These are phyloP conservation scores for Coprinellus aureogranulatus DNA, from an alignment of 768 basidiomycete species.

Conservation along the genomic window DNA sequence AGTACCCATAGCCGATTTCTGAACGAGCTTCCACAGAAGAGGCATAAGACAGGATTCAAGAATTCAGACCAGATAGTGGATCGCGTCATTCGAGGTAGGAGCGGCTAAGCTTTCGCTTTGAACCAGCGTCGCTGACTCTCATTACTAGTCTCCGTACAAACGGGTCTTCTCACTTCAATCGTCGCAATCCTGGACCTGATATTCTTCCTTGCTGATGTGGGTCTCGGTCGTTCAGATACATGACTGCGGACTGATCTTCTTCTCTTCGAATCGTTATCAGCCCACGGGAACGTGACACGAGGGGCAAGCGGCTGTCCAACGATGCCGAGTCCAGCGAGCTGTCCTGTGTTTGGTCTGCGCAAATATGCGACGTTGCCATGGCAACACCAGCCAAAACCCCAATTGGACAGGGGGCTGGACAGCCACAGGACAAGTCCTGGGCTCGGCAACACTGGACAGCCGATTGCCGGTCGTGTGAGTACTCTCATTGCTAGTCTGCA, in stretches of 20 bases:
- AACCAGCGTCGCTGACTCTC: neutral
- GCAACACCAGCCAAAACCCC: too few species aligned
- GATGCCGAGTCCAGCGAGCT: too few species aligned
- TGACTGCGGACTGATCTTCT: neutral
- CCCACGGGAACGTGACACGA: constrained; percentile 16
- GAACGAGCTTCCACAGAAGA: constrained; percentile 13
- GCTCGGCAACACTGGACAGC: too few species aligned
- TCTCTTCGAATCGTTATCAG: neutral
- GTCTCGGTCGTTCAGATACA: too few species aligned
- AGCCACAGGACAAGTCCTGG: too few species aligned
- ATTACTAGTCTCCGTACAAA: constrained; percentile 21
- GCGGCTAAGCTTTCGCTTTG: neutral
- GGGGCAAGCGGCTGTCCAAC: too few species aligned
- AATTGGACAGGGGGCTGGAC: too few species aligned
- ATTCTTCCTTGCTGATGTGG: constrained; percentile 20
- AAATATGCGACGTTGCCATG: too few species aligned
- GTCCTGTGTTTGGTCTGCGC: too few species aligned
- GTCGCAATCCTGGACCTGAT: constrained; percentile 21
- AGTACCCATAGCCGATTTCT: too few species aligned
- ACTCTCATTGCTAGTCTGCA: too few species aligned
- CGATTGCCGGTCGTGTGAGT: too few species aligned
- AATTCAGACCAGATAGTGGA: constrained; percentile 21
- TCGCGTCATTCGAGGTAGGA: constrained; percentile 20
- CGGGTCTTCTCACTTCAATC: constrained; percentile 19
- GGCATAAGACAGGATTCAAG: constrained; percentile 23